A percentile compares a stretch with the other conserved stretches of the same genome.
Conservation (phyloP, 208 protist genomes). For the Leishmania tarentolae region DNA sequence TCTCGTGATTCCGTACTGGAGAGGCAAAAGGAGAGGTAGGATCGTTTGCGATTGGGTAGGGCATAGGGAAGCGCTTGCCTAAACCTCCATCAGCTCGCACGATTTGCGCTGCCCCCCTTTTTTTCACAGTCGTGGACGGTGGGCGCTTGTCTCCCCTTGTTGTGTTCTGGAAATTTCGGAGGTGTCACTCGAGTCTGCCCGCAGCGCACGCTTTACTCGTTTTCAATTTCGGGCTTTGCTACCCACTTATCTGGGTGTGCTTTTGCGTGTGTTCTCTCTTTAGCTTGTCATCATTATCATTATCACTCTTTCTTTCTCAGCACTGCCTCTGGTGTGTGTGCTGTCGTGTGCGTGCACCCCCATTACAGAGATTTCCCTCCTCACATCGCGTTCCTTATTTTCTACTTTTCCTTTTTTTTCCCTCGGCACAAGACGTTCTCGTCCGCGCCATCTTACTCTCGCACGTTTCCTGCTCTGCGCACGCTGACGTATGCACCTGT, state of each 20-base stretch:
- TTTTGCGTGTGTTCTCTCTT: background rate
- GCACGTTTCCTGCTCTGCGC: background rate
- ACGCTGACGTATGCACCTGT: background rate
- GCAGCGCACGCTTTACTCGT: background rate
- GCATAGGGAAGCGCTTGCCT: background rate
- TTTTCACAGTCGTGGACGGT: background rate
- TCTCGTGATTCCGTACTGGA: background rate
- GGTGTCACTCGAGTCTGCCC: background rate
- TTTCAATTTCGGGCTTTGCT: background rate
- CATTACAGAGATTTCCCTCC: background rate
- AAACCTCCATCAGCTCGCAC: background rate
- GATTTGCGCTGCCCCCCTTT: background rate
- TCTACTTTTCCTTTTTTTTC: background rate
- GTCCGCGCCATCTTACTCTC: background rate
- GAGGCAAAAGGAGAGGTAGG: background rate
- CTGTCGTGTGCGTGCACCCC: background rate
- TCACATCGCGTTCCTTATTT: background rate
- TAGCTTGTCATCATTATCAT: background rate
- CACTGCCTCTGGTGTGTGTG: background rate
- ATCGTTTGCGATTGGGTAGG: background rate
- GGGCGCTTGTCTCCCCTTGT: background rate
- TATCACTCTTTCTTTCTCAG: background rate
- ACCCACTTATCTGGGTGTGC: background rate
- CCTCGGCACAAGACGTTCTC: background rate
- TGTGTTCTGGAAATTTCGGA: background rate